Evolutionary conservation across 1,284 basidiomycete genomes (phyloP).

Genomic region (Tausonia pullulans): DNA sequence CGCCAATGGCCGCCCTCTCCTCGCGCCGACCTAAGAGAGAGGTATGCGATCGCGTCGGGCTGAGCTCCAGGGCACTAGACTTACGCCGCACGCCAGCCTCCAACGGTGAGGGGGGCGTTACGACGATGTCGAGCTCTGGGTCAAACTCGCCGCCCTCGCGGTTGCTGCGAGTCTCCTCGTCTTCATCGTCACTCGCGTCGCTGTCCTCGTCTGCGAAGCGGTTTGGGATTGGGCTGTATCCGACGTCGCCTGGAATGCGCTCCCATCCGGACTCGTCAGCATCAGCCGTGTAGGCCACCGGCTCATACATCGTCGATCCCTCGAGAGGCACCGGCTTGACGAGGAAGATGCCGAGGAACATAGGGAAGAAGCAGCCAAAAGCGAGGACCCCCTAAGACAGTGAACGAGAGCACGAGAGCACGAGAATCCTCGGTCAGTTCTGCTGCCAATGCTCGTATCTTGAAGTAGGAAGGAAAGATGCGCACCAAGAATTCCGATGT

Average conservation of each 20-base stretch:
- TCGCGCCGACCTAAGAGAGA: too few species aligned
- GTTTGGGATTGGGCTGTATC: conserved; percentile 20
- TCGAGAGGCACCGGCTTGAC: conserved; percentile 42
- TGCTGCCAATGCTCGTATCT: background rate
- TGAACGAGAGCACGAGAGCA: background rate
- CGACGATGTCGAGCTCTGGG: background rate
- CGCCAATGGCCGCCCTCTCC: too few species aligned
- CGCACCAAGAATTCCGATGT: conserved; percentile 50
- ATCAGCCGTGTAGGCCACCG: conserved; percentile 10
- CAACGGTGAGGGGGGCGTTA: background rate
- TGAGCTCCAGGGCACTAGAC: background rate
- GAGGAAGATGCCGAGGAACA: conserved; percentile 54
- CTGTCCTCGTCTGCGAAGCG: conserved; percentile 15
- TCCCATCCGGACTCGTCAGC: conserved; percentile 10
- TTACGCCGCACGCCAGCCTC: background rate
- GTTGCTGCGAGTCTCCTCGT: background rate
- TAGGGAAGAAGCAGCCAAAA: conserved; percentile 55
- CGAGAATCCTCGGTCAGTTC: too few species aligned
- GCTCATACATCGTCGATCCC: background rate
- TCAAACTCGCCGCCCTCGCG: background rate
- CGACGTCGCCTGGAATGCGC: conserved; percentile 14
- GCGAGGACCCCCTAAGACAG: conserved; percentile 43
- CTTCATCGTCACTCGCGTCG: conserved; percentile 18
- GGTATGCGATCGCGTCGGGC: background rate
- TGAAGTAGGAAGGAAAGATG: background rate